These are phyloP conservation scores for Mortierella hygrophila DNA, from an alignment of 192 early-diverging fungal species.

Conservation along the genomic window DNA sequence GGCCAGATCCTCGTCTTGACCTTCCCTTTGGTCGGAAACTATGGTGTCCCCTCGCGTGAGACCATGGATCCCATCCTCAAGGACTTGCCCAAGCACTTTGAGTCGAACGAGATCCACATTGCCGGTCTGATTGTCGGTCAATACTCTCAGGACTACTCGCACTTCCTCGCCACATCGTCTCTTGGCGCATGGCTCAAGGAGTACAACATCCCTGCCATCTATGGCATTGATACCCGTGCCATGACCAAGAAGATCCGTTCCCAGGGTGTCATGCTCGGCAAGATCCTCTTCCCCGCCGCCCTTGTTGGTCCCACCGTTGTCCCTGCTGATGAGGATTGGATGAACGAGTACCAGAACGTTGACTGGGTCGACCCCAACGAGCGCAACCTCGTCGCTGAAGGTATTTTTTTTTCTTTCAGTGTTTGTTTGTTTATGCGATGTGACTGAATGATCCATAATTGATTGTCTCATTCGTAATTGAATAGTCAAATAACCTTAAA, in stretches of 20 bases:
- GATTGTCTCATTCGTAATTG: background rate
- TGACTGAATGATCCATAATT: background rate
- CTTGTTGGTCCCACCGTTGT: slow-evolving; percentile 61
- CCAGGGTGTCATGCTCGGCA: slow-evolving; percentile 90
- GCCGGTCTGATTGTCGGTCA: slow-evolving; percentile 93
- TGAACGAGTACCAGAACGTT: slow-evolving; percentile 83
- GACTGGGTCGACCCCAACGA: slow-evolving; percentile 94
- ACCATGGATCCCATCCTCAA: slow-evolving; percentile 87
- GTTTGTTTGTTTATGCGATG: background rate
- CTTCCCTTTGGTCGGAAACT: slow-evolving; percentile 78
- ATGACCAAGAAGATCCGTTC: slow-evolving; percentile 97
- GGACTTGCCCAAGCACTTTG: slow-evolving; percentile 94
- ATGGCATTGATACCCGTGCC: slow-evolving; percentile 96
- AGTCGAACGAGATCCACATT: slow-evolving; percentile 95
- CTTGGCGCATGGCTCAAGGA: slow-evolving; percentile 93
- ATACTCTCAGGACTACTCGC: slow-evolving; percentile 93
- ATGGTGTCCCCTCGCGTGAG: slow-evolving; percentile 91
- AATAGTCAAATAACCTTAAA: background rate
- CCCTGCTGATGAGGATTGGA: slow-evolving; percentile 64
- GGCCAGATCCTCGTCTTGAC: slow-evolving; percentile 99
- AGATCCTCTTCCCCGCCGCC: slow-evolving; percentile 87
- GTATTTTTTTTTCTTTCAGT: slow-evolving; percentile 13
- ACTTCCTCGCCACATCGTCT: slow-evolving; percentile 90
- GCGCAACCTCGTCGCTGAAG: slow-evolving; percentile 92
- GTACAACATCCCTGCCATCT: slow-evolving; percentile 91